Evolutionary conservation across 306 rosid genomes (phyloP).

Genomic region (Chamaecrista fasciculata): DNA sequence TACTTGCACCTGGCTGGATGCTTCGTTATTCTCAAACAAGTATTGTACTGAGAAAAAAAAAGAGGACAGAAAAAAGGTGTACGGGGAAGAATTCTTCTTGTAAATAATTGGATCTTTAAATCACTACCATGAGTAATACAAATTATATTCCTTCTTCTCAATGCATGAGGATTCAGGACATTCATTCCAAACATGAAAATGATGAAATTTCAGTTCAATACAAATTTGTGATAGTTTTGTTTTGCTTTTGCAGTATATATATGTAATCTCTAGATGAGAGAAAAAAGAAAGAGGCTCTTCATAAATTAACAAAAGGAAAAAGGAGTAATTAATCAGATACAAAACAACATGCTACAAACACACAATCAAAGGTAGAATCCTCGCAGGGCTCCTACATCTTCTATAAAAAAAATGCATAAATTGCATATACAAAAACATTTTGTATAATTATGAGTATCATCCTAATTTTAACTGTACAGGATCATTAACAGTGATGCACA

Average conservation of each 20-base stretch:
- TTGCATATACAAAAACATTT: neutral
- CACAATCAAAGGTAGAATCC: slow-evolving; percentile 18
- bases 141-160: slow-evolving; percentile 26
- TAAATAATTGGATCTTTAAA: slow-evolving; percentile 36
- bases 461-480: slow-evolving; percentile 43
- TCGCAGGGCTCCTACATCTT: slow-evolving; percentile 17
- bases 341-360: slow-evolving; percentile 25
- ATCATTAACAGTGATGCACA: slow-evolving; percentile 30
- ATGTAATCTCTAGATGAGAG: slow-evolving; percentile 19
- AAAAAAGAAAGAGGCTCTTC: neutral
- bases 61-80: neutral
- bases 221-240: slow-evolving; percentile 9
- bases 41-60: slow-evolving; percentile 8
- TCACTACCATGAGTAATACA: slow-evolving; percentile 18
- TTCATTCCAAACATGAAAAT: slow-evolving; percentile 4
- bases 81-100: slow-evolving; percentile 26
- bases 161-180: neutral
- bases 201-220: slow-evolving; percentile 3
- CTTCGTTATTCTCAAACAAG: slow-evolving; percentile 17
- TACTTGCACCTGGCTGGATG: slow-evolving; percentile 4
- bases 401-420: slow-evolving; percentile 2
- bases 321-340: neutral
- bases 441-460: slow-evolving; percentile 21
- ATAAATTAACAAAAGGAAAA: neutral
- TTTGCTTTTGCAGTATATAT: neutral